Base-by-base conservation (phyloP, 495 filamentous ascomycete species). In the Aspergillus incahuasiensis region DNA sequence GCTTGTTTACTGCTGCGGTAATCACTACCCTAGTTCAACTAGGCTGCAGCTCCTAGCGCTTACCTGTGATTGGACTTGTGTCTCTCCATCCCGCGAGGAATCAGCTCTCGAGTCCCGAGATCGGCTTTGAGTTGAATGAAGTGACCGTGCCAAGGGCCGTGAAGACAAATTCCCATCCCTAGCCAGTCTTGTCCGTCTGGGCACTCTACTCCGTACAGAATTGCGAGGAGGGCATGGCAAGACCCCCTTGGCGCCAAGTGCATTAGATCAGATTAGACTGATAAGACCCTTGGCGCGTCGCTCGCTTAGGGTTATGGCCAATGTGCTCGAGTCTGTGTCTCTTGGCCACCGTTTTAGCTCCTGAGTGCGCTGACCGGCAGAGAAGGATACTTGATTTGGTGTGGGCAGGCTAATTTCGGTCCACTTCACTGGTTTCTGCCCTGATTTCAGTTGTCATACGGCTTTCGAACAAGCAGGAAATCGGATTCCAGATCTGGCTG, bases 261-360 rank as follows among this genome's bases (percentile, higher is more conserved):
- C 32, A 8, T 38, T 13, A 30, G 12, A 49, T 49, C 47, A 50
- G 48, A 50, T 50, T 50, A 50, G 48, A 50, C 34, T 16, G 12
- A 40, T 30, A 50, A 50, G 34, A 7, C 18, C 0, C 48, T 50
- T 40, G 48, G 48, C 30, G 18, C n/a, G 16, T 15, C 2, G 3
- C 16, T 39, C 46, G 15, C 8, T 32, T 48, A 30, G 15, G 45
- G 24, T 18, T 35, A 18, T 11, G 32, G 32, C 32, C 32, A 35
- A 35, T 35, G 32, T 35, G 32, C 32, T 35, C 8, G 25, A 28
- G 32, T 15, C 5, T 12, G 6, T 5, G 8, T 35, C 32, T 28
- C 32, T 35, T 35, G 32, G 32, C 32, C 32, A 11, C 9, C 6
- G 2, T 12, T 35, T 5, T 5, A 35, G 32, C 32, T 35, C 13